Percentiles rank a stretch among this genome's conserved stretches.
These are phyloP conservation scores for Hemileia vastatrix DNA, from an alignment of 1,284 basidiomycete genomes.

Conservation along the genomic window DNA sequence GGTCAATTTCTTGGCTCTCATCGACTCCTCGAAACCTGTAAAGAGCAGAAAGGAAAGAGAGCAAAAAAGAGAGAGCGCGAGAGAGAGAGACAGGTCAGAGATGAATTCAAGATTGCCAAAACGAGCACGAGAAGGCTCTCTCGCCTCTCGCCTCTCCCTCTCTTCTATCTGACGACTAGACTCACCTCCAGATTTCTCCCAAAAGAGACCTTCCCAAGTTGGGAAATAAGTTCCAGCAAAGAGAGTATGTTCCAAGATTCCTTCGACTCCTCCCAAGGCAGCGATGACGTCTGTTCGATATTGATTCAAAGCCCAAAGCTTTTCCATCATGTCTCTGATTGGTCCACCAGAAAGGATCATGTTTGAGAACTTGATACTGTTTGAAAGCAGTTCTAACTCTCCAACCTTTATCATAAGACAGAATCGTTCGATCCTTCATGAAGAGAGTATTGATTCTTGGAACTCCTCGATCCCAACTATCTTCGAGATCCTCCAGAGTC, in stretches of 20 bases:
- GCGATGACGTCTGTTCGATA: conserved; percentile 44
- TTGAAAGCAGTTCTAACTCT: conserved; percentile 41
- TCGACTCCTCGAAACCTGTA: no score
- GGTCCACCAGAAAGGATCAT: conserved; percentile 43
- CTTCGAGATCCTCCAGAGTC: conserved; percentile 92
- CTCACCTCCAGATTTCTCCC: conserved; percentile 35
- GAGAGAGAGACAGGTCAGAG: no score
- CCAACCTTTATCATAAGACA: conserved; percentile 44
- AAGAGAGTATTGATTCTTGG: conserved; percentile 45
- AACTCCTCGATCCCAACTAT: conserved; percentile 62
- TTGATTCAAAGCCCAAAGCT: conserved; percentile 43
- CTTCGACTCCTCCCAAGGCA: conserved; percentile 42
- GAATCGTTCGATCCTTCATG: conserved; percentile 43
- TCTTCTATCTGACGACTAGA: not conserved
- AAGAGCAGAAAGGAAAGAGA: not conserved
- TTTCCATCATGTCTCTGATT: conserved; percentile 44
- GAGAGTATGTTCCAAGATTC: conserved; percentile 43
- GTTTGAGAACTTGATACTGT: conserved; percentile 41
- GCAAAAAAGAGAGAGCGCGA: no score
- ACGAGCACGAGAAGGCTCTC: not conserved
- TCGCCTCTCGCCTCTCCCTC: no score
- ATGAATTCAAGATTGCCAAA: not conserved
- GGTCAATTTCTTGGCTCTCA: conserved; percentile 43
- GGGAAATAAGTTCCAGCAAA: conserved; percentile 56
- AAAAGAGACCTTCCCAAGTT: conserved; percentile 45